Evolutionary conservation across 768 basidiomycete genomes (phyloP).

Genomic region (Vararia minispora): DNA sequence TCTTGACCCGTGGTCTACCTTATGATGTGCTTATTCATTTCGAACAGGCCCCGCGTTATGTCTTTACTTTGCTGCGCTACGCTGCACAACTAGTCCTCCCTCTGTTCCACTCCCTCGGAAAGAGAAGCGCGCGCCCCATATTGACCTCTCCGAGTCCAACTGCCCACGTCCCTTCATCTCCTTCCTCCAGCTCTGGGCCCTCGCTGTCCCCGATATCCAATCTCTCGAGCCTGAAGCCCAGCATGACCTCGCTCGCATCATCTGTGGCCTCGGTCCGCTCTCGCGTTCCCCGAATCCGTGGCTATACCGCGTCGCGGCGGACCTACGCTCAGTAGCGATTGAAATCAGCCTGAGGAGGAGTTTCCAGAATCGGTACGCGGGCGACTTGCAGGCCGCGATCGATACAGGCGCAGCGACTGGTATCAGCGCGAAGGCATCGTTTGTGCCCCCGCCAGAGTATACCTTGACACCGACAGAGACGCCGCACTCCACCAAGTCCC

Average conservation of each 20-base stretch:
- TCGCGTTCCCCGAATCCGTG: conserved; percentile 27
- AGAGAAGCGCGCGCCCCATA: conserved; percentile 34
- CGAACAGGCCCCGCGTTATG: conserved; percentile 63
- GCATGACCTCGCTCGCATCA: conserved; percentile 74
- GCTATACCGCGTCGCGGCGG: conserved; percentile 58
- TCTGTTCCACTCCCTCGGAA: conserved; percentile 67
- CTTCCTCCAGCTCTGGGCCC: conserved; percentile 67
- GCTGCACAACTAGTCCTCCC: conserved; percentile 65
- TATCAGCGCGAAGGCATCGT: conserved; percentile 40
- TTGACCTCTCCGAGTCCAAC: conserved; percentile 52
- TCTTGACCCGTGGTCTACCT: conserved; percentile 1
- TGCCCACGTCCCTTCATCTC: conserved; percentile 59
- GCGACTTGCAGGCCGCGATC: conserved; percentile 69
- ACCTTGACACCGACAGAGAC: conserved; percentile 12
- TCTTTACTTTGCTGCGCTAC: conserved; percentile 75
- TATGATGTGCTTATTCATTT: background rate
- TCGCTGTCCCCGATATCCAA: conserved; percentile 55
- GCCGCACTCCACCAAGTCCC: conserved; percentile 13
- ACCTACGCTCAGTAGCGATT: conserved; percentile 76
- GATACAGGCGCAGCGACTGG: conserved; percentile 40
- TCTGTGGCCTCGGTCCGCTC: conserved; percentile 49
- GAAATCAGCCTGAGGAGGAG: conserved; percentile 78
- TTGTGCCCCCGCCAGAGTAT: conserved; percentile 64
- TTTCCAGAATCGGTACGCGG: conserved; percentile 71
- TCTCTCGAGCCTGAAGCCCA: conserved; percentile 48